These are phyloP conservation scores for Chaetoscypha palmicola DNA, from an alignment of 2,329 filamentous ascomycete genomes.

Conservation along the genomic window DNA sequence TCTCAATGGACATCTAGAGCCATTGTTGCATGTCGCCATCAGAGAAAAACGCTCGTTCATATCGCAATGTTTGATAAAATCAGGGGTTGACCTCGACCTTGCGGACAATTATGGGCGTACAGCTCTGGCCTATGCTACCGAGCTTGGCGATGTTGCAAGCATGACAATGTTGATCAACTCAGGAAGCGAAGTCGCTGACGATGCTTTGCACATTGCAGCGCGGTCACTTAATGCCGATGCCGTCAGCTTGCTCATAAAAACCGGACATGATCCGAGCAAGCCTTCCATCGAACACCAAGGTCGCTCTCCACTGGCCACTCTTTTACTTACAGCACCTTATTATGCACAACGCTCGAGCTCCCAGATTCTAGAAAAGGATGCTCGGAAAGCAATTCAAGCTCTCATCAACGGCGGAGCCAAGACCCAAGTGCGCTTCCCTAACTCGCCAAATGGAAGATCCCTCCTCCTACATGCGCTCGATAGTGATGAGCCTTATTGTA, in stretches of 20 bases:
- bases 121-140: conserved; percentile 4
- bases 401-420: conserved; percentile 47
- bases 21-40: conserved; percentile 17
- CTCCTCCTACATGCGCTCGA: conserved; percentile 56
- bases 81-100: conserved; percentile 12
- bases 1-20: conserved; percentile 12
- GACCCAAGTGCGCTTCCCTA: conserved; percentile 41
- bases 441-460: conserved; percentile 44
- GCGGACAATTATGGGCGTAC: conserved; percentile 4
- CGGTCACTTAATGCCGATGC: conserved; percentile 50
- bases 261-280: conserved; percentile 56
- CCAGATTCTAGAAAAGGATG: conserved; percentile 41
- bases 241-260: conserved; percentile 49
- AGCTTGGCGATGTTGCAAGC: conserved; percentile 43
- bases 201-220: conserved; percentile 59
- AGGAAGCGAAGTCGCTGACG: conserved; percentile 60
- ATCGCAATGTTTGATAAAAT: conserved; percentile 9
- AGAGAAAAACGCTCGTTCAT: conserved; percentile 5
- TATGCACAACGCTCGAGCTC: conserved; percentile 36
- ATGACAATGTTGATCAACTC: conserved; percentile 45
- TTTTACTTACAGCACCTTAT: conserved; percentile 47
- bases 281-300: conserved; percentile 46
- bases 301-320: conserved; percentile 55
- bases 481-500: conserved; percentile 45
- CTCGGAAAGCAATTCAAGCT: conserved; percentile 50